Evolutionary conservation across 1,139 yeast species (phyloP).

Genomic region (Diutina catenulata): DNA sequence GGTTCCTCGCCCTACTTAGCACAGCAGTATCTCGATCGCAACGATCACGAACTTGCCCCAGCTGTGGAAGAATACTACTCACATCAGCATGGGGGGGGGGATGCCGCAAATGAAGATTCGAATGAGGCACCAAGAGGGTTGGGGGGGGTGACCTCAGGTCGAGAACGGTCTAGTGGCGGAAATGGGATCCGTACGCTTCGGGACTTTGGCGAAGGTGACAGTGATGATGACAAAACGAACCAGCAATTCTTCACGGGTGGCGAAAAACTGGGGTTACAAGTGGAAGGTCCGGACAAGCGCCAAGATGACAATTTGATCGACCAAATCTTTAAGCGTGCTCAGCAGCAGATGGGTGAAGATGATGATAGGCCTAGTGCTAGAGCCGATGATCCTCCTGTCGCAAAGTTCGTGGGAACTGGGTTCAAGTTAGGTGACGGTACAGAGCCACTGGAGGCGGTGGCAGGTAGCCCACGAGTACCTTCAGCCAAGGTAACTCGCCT

Average conservation of each 20-base stretch:
- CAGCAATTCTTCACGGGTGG: slow-evolving; percentile 89
- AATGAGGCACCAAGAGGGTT: not conserved
- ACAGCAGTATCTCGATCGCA: slow-evolving; percentile 29
- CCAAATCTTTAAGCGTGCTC: slow-evolving; percentile 34
- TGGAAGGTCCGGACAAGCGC: slow-evolving; percentile 64
- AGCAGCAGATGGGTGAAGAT: slow-evolving; percentile 28
- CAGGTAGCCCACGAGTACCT: slow-evolving; percentile 14
- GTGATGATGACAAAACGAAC: slow-evolving; percentile 54
- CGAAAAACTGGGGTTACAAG: slow-evolving; percentile 87
- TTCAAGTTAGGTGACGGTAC: slow-evolving; percentile 65
- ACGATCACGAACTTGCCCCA: slow-evolving; percentile 24
- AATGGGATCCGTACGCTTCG: slow-evolving; percentile 34
- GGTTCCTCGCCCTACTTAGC: slow-evolving; percentile 27
- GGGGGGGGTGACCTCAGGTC: not conserved
- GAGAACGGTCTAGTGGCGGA: not conserved
- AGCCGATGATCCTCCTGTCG: slow-evolving; percentile 8
- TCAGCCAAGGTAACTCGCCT: slow-evolving; percentile 49
- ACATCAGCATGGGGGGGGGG: slow-evolving; percentile 7
- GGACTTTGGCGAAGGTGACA: slow-evolving; percentile 34
- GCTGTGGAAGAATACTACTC: slow-evolving; percentile 35
- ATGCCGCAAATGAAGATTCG: no score
- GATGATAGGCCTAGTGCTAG: slow-evolving; percentile 33
- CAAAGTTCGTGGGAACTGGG: slow-evolving; percentile 57
- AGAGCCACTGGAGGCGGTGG: slow-evolving; percentile 26
- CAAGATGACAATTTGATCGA: slow-evolving; percentile 25